Conservation (phyloP, 768 basidiomycete species). For the Tylopilus rubrobrunneus region DNA sequence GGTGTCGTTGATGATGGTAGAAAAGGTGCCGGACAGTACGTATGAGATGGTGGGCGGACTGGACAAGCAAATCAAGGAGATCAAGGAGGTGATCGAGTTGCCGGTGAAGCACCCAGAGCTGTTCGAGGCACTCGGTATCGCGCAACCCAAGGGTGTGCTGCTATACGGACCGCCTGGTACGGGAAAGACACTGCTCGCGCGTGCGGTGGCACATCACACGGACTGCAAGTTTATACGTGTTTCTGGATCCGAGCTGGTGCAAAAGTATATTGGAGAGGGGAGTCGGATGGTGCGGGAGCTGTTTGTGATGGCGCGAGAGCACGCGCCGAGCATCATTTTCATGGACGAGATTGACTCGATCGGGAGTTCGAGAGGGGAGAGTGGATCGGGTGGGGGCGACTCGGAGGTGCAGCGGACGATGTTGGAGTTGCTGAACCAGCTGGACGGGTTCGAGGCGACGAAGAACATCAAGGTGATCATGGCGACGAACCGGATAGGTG, state of each 20-base stretch:
- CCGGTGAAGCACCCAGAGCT: conserved; percentile 98
- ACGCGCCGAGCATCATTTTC: conserved; percentile 97
- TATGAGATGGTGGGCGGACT: conserved; percentile 99
- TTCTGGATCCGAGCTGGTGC: conserved; percentile 89
- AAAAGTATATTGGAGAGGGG: conserved; percentile 98
- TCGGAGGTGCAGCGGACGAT: conserved; percentile 90
- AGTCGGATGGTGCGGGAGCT: conserved; percentile 95
- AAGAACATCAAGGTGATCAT: conserved; percentile 90
- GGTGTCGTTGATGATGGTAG: conserved; percentile 99
- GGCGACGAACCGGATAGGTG: conserved; percentile 96
- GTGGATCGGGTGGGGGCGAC: conserved; percentile 74
- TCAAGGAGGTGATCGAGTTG: conserved; percentile 97
- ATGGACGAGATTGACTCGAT: conserved; percentile 99
- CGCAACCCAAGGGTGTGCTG: conserved; percentile 94
- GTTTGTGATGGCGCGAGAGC: conserved; percentile 97
- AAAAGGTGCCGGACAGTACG: conserved; percentile 98
- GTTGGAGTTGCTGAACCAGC: conserved; percentile 84
- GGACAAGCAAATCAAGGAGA: conserved; percentile 97
- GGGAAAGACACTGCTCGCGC: conserved; percentile 91
- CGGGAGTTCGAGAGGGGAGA: conserved; percentile 85
- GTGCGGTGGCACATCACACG: conserved; percentile 96
- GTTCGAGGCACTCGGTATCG: conserved; percentile 94
- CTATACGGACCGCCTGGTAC: conserved; percentile 96
- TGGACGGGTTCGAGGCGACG: conserved; percentile 83
- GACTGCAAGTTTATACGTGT: conserved; percentile 98